phyloP scores from a whole-genome alignment of 148 eudicot genomes.

The Linanthus parryae region DNA sequence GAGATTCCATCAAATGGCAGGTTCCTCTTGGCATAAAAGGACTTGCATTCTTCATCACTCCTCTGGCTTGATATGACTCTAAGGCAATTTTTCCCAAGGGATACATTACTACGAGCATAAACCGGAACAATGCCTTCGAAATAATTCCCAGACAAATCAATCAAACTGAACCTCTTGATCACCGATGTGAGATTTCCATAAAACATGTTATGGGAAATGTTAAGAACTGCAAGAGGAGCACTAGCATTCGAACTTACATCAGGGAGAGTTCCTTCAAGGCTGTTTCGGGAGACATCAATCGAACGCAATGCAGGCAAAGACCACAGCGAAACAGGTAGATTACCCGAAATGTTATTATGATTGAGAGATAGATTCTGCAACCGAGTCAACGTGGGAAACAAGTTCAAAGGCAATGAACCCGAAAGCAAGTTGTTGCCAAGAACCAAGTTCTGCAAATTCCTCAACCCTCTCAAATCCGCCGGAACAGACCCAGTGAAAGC shows the following conservation, averaged over 20 bases:
- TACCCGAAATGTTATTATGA: conserved; percentile 58
- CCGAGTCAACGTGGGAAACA: conserved; percentile 46
- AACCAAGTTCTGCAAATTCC: conserved; percentile 44
- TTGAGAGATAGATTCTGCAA: conserved; percentile 48
- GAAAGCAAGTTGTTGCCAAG: conserved; percentile 55
- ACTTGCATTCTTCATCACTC: conserved; percentile 38
- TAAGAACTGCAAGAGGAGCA: conserved; percentile 38
- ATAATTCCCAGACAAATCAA: conserved; percentile 62
- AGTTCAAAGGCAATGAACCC: conserved; percentile 47
- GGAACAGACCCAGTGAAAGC: conserved; percentile 45
- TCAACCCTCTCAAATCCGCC: conserved; percentile 52
- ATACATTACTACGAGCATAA: conserved; percentile 27
- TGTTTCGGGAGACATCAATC: conserved; percentile 68
- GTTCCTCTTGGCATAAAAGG: conserved; percentile 54
- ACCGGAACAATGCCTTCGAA: conserved; percentile 60
- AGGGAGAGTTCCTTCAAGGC: conserved; percentile 62
- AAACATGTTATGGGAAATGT: conserved; percentile 60
- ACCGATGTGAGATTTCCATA: conserved; percentile 54
- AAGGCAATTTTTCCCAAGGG: conserved; percentile 62
- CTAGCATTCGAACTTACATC: conserved; percentile 25
- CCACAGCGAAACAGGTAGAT: conserved; percentile 59
- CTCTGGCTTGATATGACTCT: conserved; percentile 48
- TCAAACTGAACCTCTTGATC: conserved; percentile 42
- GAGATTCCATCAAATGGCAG: conserved; percentile 60
- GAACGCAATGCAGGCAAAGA: conserved; percentile 42